These are phyloP conservation scores for Epithemia pelagica DNA, from an alignment of 108 stramenopile species.

Conservation along the genomic window DNA sequence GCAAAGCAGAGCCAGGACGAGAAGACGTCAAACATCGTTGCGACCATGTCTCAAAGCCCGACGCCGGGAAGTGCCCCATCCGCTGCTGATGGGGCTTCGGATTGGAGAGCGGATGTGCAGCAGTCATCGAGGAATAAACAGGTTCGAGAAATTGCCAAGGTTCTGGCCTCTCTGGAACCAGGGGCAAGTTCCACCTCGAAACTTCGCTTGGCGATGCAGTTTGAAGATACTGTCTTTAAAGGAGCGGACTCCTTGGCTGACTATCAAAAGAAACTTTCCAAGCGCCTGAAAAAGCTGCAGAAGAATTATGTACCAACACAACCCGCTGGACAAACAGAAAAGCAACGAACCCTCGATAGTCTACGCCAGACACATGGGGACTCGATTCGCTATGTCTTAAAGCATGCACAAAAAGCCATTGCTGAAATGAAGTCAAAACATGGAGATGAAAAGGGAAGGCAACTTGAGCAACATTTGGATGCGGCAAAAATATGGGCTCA, in stretches of 20 bases:
- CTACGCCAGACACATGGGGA: constrained; percentile 48
- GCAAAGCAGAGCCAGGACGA: too few species aligned
- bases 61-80: neutral
- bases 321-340: constrained; percentile 14
- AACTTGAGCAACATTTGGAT: constrained; percentile 47
- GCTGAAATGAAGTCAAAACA: constrained; percentile 28
- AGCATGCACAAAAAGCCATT: constrained; percentile 49
- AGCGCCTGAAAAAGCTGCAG: constrained; percentile 60
- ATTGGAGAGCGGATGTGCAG: constrained; percentile 53
- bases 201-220: constrained; percentile 63
- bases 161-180: constrained; percentile 63
- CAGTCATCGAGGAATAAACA: constrained; percentile 64
- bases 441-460: constrained; percentile 35
- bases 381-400: constrained; percentile 41
- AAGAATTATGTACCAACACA: constrained; percentile 50
- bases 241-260: constrained; percentile 44
- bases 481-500: constrained; percentile 41
- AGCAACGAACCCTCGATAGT: constrained; percentile 12
- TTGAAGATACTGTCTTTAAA: constrained; percentile 75
- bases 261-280: constrained; percentile 65
- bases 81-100: constrained; percentile 13
- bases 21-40: too few species aligned
- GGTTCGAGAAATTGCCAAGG: constrained; percentile 73
- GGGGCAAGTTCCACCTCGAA: constrained; percentile 63
- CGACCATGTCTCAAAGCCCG: neutral